Base-by-base conservation (phyloP, 306 rosid species). In the Dalbergia oliveri region DNA sequence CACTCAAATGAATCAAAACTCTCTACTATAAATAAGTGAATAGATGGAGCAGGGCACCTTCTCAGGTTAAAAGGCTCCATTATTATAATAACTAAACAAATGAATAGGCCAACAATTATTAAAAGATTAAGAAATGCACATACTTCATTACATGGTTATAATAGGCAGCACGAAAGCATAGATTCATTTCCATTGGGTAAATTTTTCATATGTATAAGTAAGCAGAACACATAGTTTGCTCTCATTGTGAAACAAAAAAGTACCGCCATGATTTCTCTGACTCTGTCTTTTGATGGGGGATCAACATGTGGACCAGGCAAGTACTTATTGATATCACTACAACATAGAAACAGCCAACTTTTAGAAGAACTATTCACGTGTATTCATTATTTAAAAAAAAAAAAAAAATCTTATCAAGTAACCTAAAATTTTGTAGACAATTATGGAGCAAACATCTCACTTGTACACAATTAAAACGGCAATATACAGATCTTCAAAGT, bases 391-490 rank as follows among this genome's bases (percentile, higher is more conserved):
- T 44, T 35, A 10, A 9, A 10, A 11, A 45, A 45, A 3, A 10
- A 45, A n/a, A 37, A 67, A 58, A 4, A 74, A 44, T n/a, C n/a
- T n/a, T n/a, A 26, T 72, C 72, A 69, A 74, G 33, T 53, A 69
- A 41, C 26, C 45, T 51, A 62, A 78, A 61, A 18, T 14, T 19
- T 39, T 19, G 13, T 66, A 59, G n/a, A 65, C 44, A 68, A 21
- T 41, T 16, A 9, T 6, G 71, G 33, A 33, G 61, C 67, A 78
- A 59, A 59, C 44, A 66, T 56, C 96, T 86, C 60, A 95, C 99
- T 95, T 95, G 94, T 84, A 95, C 50, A 91, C 92, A 76, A 95
- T 94, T 73, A 95, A 84, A 13, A 94, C 94, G 26, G 96, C 89
- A 39, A 93, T 95, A 82, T 93, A 95, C 23, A 95, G 81, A 79